Conservation (phyloP, 106 monocot species). For the Chionographis japonica region DNA sequence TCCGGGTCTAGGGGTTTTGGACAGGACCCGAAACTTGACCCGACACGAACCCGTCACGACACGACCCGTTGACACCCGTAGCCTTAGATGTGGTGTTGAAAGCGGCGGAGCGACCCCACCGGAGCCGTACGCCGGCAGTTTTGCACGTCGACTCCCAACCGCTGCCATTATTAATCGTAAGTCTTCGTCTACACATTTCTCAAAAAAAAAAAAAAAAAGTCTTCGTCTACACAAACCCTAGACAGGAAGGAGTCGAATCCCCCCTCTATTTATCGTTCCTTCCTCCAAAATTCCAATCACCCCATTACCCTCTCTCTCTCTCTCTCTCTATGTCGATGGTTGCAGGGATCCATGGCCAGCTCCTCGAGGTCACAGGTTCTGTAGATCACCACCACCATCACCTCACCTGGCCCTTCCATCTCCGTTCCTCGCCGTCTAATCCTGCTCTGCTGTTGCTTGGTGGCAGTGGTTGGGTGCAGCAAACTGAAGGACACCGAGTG, state of each 20-base stretch:
- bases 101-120: no score
- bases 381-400: no score
- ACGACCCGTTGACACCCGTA: no score
- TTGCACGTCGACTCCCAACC: no score
- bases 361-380: constrained; percentile 39
- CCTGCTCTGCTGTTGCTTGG: neutral
- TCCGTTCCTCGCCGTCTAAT: neutral
- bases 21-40: no score
- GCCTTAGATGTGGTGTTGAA: no score
- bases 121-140: no score
- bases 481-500: constrained; percentile 73
- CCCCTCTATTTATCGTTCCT: neutral
- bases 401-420: neutral
- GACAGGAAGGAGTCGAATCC: neutral
- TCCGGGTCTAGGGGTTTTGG: no score
- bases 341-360: constrained; percentile 33
- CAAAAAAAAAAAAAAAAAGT: no score
- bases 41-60: no score
- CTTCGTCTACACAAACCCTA: neutral
- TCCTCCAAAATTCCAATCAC: neutral
- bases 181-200: neutral
- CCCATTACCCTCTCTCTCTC: no score
- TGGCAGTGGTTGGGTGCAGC: constrained; percentile 64
- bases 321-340: neutral
- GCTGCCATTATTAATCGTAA: no score